Conservation (phyloP, 805 yeast genomes). For the Ogataea trehaloabstinens region DNA sequence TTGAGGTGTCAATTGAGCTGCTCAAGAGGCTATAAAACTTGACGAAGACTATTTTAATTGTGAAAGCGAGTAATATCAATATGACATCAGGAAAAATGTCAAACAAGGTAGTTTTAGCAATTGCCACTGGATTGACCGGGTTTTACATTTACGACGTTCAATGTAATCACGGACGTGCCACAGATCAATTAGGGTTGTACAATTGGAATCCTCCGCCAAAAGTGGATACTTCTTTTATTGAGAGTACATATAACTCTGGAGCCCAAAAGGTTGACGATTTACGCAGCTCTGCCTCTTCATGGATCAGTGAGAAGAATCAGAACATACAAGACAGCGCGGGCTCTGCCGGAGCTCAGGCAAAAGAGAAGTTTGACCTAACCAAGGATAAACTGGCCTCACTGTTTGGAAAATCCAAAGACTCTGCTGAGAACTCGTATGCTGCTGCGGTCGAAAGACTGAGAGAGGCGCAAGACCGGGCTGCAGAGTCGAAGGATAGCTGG, state of each 20-base stretch:
- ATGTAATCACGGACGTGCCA: conserved; percentile 23
- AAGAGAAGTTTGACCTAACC: conserved; percentile 12
- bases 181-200: conserved; percentile 25
- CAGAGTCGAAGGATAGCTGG: conserved; percentile 35
- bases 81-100: conserved; percentile 18
- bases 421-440: conserved; percentile 26
- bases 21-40: too few species aligned
- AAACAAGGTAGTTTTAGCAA: conserved; percentile 18
- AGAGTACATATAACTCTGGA: conserved; percentile 15
- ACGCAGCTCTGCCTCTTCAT: conserved; percentile 18
- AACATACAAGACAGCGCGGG: conserved; percentile 13
- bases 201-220: conserved; percentile 27
- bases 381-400: conserved; percentile 14
- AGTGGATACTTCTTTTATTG: conserved; percentile 13
- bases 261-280: conserved; percentile 20
- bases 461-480: conserved; percentile 34
- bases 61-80: too few species aligned
- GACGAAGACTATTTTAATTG: too few species aligned
- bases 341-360: conserved; percentile 14
- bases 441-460: conserved; percentile 25
- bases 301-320: conserved; percentile 21
- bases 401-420: conserved; percentile 19
- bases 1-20: too few species aligned
- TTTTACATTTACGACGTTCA: conserved; percentile 28
- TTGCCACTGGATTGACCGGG: conserved; percentile 28